A percentile compares a stretch with the other conserved stretches of the same genome.
These are phyloP conservation scores for Fusarium ramigenum DNA, from an alignment of 2,329 filamentous ascomycete genomes.

Conservation along the genomic window DNA sequence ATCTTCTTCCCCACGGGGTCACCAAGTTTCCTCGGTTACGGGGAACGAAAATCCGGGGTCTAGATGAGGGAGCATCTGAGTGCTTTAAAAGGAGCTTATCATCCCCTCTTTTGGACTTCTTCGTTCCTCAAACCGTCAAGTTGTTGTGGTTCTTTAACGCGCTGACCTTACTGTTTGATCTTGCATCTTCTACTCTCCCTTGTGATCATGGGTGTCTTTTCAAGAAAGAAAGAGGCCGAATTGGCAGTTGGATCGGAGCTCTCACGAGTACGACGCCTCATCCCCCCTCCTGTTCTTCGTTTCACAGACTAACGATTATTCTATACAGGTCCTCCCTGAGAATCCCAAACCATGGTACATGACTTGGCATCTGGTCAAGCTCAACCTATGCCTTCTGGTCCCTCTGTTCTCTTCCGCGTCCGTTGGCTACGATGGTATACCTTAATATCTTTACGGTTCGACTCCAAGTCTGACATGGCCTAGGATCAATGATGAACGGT, in stretches of 20 bases:
- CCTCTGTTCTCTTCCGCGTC: background rate
- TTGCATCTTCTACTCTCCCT: background rate
- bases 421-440: slow-evolving; percentile 3
- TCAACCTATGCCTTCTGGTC: background rate
- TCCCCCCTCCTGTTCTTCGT: rapidly evolving
- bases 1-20: background rate
- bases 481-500: slow-evolving; percentile 56
- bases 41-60: background rate
- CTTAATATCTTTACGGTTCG: too few species aligned
- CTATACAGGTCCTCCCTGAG: background rate
- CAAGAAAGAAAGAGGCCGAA: background rate
- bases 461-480: background rate
- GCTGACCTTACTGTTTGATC: too few species aligned
- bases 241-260: slow-evolving; percentile 3
- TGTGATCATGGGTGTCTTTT: background rate
- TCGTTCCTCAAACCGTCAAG: too few species aligned
- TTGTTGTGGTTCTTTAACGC: background rate
- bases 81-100: background rate
- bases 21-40: background rate
- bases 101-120: background rate
- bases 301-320: background rate
- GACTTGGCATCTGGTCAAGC: background rate
- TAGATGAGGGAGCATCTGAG: background rate
- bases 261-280: background rate
- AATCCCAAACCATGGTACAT: background rate